Conservation (phyloP, 805 yeast genomes). For the Cyberlindnera americana region DNA sequence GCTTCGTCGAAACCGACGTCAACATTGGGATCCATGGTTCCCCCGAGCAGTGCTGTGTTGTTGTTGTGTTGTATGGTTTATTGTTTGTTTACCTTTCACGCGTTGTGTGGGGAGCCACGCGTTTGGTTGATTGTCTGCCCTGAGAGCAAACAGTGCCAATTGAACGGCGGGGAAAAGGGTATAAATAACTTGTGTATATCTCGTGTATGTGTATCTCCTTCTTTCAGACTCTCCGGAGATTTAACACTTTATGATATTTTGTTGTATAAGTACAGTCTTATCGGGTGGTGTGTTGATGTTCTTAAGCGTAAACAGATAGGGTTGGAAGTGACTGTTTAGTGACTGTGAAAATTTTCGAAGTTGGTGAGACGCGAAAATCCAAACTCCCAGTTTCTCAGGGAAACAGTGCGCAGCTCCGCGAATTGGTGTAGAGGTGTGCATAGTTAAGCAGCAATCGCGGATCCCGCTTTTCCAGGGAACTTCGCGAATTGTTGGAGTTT, state of each 20-base stretch:
- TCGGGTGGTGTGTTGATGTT: conserved; percentile 24
- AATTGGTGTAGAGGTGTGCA: conserved; percentile 1
- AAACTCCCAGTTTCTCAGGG: conserved; percentile 3
- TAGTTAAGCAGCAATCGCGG: background rate
- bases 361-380: conserved; percentile 1
- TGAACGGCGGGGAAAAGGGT: background rate
- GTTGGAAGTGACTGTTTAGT: conserved; percentile 28
- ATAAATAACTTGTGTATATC: too few relatives aligned
- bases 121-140: background rate
- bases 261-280: conserved; percentile 1
- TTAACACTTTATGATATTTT: background rate
- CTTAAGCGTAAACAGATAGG: conserved; percentile 14
- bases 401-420: background rate
- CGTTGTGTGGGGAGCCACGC: conserved; percentile 7
- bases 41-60: background rate
- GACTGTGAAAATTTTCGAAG: conserved; percentile 31
- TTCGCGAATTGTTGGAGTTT: conserved; percentile 13
- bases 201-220: conserved; percentile 1
- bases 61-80: background rate
- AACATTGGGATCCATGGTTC: conserved; percentile 3
- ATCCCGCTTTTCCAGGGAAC: conserved; percentile 6
- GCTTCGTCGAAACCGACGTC: conserved; percentile 24
- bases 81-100: conserved; percentile 16
- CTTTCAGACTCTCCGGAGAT: too few relatives aligned
- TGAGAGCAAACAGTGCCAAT: conserved; percentile 1